Conservation (phyloP, 352 stramenopile species). For the Thraustotheca clavata region DNA sequence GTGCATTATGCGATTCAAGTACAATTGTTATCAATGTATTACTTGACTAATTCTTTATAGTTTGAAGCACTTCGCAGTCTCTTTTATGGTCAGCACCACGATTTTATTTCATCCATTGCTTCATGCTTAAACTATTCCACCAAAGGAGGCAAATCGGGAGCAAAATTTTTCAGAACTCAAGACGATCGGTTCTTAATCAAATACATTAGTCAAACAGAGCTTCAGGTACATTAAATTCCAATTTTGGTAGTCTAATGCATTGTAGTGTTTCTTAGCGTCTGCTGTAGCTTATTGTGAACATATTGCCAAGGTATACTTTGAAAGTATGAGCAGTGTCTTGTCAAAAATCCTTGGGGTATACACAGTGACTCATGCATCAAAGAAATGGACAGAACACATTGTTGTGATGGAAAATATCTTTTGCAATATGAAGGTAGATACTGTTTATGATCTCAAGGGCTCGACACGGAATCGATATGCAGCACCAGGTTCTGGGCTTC, state of each 20-base stretch:
- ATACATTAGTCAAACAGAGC: constrained; percentile 95
- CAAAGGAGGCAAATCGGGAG: constrained; percentile 95
- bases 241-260: constrained; percentile 56
- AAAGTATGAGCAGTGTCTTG: constrained; percentile 89
- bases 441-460: constrained; percentile 98
- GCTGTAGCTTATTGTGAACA: constrained; percentile 95
- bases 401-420: constrained; percentile 97
- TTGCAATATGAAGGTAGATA: constrained; percentile 88
- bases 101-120: constrained; percentile 77
- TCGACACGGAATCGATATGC: constrained; percentile 90
- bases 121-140: constrained; percentile 85
- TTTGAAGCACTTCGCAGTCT: constrained; percentile 91
- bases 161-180: constrained; percentile 92
- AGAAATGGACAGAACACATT: constrained; percentile 87
- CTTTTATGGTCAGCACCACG: constrained; percentile 47
- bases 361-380: constrained; percentile 94
- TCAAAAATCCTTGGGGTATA: constrained; percentile 98
- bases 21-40: background rate
- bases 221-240: constrained; percentile 83
- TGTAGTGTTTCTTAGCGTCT: constrained; percentile 72
- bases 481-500: constrained; percentile 35
- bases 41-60: constrained; percentile 37
- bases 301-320: constrained; percentile 94
- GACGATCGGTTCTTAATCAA: constrained; percentile 98
- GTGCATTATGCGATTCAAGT: constrained; percentile 78